Conservation (phyloP, 441 rosid genomes). For the Omphalea diandra region DNA sequence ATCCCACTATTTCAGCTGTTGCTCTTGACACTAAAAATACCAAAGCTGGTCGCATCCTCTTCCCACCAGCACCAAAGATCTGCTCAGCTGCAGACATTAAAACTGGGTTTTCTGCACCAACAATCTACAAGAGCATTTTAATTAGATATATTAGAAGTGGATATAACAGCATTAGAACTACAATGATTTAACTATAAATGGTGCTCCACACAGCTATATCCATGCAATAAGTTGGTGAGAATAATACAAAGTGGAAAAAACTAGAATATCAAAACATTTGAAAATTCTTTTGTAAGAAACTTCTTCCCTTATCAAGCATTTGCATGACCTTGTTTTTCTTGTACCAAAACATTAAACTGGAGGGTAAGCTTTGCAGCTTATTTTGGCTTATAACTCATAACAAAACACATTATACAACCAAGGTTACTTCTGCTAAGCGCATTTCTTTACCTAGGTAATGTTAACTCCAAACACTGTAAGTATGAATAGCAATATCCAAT, state of each 20-base stretch:
- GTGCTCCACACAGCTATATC: not conserved
- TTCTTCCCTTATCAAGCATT: no score
- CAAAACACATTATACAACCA: not conserved
- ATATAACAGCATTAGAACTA: not conserved
- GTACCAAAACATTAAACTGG: no score
- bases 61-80: constrained; percentile 95
- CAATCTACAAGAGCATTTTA: constrained; percentile 57
- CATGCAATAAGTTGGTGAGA: not conserved
- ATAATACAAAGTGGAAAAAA: not conserved
- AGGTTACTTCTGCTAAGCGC: not conserved
- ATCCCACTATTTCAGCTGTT: constrained; percentile 69
- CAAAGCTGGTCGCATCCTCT: constrained; percentile 94
- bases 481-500: not conserved
- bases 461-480: not conserved
- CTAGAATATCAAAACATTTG: not conserved
- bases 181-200: not conserved
- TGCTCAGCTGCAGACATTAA: constrained; percentile 95
- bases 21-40: constrained; percentile 94
- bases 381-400: not conserved
- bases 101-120: constrained; percentile 94
- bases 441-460: not conserved
- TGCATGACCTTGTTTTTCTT: no score
- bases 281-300: not conserved
- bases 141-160: constrained; percentile 27
- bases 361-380: not conserved